phyloP scores from a whole-genome alignment of 495 filamentous ascomycete genomes.

The Rostrohypoxylon terebratum region DNA sequence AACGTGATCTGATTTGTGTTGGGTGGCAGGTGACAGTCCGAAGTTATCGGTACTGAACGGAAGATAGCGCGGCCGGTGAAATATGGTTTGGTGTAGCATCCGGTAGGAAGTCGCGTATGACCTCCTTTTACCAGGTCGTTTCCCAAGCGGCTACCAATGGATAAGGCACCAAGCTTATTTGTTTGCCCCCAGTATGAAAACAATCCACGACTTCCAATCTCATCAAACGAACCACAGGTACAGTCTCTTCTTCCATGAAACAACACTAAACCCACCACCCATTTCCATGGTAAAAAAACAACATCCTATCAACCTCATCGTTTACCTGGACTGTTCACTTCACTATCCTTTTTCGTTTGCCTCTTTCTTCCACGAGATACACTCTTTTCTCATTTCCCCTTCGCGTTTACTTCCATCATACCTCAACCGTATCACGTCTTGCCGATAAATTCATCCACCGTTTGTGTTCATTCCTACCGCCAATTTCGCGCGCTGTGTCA shows the following conservation, averaged over 20 bases:
- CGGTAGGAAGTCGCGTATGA: slow-evolving; percentile 32
- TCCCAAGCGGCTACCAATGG: slow-evolving; percentile 12
- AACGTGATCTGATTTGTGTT: slow-evolving; percentile 1
- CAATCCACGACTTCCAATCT: slow-evolving; percentile 33
- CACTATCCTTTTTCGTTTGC: background rate
- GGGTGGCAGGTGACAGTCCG: background rate
- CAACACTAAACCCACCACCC: slow-evolving; percentile 22
- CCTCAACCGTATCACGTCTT: slow-evolving; percentile 3
- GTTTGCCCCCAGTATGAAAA: slow-evolving; percentile 26
- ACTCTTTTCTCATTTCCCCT: slow-evolving; percentile 2
- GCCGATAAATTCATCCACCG: background rate
- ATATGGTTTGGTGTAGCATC: slow-evolving; percentile 9
- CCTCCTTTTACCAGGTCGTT: slow-evolving; percentile 24
- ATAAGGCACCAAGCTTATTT: slow-evolving; percentile 14
- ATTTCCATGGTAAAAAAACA: background rate
- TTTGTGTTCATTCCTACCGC: background rate
- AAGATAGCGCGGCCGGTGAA: background rate
- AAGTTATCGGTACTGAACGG: background rate
- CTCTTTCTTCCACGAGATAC: background rate
- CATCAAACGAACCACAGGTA: slow-evolving; percentile 13
- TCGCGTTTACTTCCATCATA: background rate
- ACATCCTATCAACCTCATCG: background rate
- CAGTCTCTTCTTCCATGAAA: slow-evolving; percentile 25
- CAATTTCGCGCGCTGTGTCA: slow-evolving; percentile 11
- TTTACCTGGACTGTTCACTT: background rate